Base-by-base conservation (phyloP, 495 filamentous ascomycete species). In the Penicillium diatomitis region DNA sequence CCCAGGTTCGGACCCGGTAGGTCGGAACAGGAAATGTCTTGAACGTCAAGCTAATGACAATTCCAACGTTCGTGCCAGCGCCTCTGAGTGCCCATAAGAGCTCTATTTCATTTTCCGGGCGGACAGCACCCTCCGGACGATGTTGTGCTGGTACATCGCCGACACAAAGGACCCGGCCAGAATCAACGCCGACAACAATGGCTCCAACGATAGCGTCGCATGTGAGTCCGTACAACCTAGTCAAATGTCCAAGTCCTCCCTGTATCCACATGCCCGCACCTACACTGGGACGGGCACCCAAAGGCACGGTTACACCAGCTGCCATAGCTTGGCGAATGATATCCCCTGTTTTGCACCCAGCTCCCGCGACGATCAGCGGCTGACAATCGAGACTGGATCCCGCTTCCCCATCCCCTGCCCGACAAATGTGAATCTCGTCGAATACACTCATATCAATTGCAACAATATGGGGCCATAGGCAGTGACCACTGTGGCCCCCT, bases 191-290 rank as follows among this genome's bases (percentile, higher is more conserved):
- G 65, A 83, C 77, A 39, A 82, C 34, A 12, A 82, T 71, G 27
- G 70, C 78, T 59, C 79, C 80, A 40, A 82, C 65, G 50, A 85
- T 77, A 44, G 74, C 61, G 58, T 85, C 80, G 61, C 78, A 83
- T 7, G 79, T 55, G 31, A 85, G 79, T 28, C 80, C 79, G 48
- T 82, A 55, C 37, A 72, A 46, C 49, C 80, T 73, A 44, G 77
- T 57, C 43, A 83, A 67, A 58, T 82, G 78, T 8, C 80, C 80
- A 40, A 85, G 80, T 55, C 80, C 80, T 48, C 80, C 81, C 68
- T 85, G 80, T 43, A 85, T 64, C 78, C 77, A 83, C 37, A 79
- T 53, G 28, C 81, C 80, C 5, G 77, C 74, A 33, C 80, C 81
- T 40, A 83, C 79, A 48, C 80, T 81, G 57, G 79, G 81, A 36